Evolutionary conservation across 768 basidiomycete species (phyloP).

Genomic region (Amanita inopinata): DNA sequence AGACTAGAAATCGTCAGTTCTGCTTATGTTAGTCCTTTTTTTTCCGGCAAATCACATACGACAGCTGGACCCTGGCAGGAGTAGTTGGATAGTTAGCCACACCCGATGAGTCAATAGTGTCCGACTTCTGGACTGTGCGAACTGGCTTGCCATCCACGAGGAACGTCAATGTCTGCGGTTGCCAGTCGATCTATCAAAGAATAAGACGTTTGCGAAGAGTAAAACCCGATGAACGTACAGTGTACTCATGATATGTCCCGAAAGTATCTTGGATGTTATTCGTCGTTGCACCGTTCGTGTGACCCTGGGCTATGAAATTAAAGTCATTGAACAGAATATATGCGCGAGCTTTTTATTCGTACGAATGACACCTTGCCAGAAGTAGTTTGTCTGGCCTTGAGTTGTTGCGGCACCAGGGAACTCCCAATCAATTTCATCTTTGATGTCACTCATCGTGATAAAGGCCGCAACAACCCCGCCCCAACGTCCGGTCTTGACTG

Average conservation of each 20-base stretch:
- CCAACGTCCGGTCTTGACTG: constrained; percentile 77
- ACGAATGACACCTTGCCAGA: constrained; percentile 70
- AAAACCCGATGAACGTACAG: constrained; percentile 31
- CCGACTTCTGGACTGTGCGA: constrained; percentile 54
- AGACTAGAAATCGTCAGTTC: constrained; percentile 29
- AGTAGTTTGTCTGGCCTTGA: constrained; percentile 69
- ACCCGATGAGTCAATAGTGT: constrained; percentile 46
- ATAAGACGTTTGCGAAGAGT: background rate
- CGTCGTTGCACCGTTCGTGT: constrained; percentile 39
- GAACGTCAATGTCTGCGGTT: constrained; percentile 55
- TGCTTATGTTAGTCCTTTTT: no score
- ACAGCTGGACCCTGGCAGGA: constrained; percentile 73
- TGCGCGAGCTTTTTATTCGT: constrained; percentile 17
- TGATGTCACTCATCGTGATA: constrained; percentile 77
- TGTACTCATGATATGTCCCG: constrained; percentile 65
- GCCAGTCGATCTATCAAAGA: constrained; percentile 67
- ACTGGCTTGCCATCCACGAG: constrained; percentile 62
- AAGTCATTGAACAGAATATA: background rate
- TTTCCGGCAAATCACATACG: constrained; percentile 32
- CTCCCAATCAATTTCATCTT: constrained; percentile 86
- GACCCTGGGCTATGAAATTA: constrained; percentile 23
- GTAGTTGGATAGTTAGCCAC: constrained; percentile 63
- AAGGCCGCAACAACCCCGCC: constrained; percentile 76
- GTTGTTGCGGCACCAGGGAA: constrained; percentile 58
- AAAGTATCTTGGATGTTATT: constrained; percentile 52